Percentiles rank a stretch among this genome's conserved stretches.
Conservation (phyloP, 164 flowering plant genomes). For the Vitis rupestris region DNA sequence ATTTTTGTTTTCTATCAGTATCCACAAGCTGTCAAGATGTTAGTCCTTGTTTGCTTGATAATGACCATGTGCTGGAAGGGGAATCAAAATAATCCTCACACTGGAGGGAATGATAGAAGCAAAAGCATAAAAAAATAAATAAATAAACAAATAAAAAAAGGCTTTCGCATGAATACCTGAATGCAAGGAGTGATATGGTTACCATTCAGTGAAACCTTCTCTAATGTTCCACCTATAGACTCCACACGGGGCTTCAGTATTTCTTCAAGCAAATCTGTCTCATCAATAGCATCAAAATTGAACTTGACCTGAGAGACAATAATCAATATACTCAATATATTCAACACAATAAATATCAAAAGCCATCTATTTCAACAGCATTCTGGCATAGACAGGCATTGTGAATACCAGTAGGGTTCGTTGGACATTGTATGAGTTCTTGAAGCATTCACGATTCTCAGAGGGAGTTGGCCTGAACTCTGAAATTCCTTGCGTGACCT, state of each 20-base stretch:
- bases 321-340: not conserved
- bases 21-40: not conserved
- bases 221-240: slow-evolving; percentile 66
- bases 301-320: slow-evolving; percentile 64
- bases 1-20: not conserved
- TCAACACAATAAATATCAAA: not conserved
- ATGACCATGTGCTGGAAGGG: too few relatives aligned
- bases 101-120: too few relatives aligned
- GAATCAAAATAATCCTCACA: too few relatives aligned
- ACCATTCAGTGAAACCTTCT: slow-evolving; percentile 68
- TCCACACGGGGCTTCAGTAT: slow-evolving; percentile 72
- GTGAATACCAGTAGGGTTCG: slow-evolving; percentile 73
- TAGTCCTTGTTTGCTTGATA: not conserved
- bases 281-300: slow-evolving; percentile 78
- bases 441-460: slow-evolving; percentile 70
- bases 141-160: not conserved
- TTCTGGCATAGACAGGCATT: not conserved
- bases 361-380: not conserved
- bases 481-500: slow-evolving; percentile 82
- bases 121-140: not conserved
- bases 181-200: slow-evolving; percentile 90
- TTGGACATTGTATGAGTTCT: slow-evolving; percentile 65
- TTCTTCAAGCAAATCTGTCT: slow-evolving; percentile 82
- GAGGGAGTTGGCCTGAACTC: slow-evolving; percentile 93
- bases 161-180: slow-evolving; percentile 51